Evolutionary conservation across 352 stramenopile species (phyloP), one percentile per base, ranked within the genome.

Genomic region (Pythium monospermum): DNA sequence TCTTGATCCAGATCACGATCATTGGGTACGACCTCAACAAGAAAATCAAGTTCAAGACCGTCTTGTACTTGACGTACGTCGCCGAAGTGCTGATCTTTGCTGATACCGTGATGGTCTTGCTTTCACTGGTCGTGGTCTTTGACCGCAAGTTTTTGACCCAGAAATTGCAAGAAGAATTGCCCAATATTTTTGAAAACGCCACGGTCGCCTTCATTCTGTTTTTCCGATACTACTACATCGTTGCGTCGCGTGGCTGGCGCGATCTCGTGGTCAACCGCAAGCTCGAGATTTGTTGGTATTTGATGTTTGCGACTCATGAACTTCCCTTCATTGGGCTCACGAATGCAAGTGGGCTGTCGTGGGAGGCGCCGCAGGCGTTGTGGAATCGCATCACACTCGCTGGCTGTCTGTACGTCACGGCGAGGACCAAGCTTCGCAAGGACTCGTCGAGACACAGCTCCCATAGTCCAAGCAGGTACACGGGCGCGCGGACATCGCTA

Each of bases 191-290:
- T 12, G 49, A 64, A 23, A 51, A 61, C 36, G 40, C 51, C 19
- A 57, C 53, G 13, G 27, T 79, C 4, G 15, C 46, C 7, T 75
- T 67, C 38, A 58, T 71, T 23, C 53, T 72, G 35, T n/a, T 65
- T n/a, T 74, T 73, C 35, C 66, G 57, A 10, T 80, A 71, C 43
- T 72, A 67, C 40, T 71, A 68, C 39, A 48, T 75, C 15, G 36
- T 36, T 0, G 63, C 73, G 11, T 62, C 59, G 1, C 43, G 57
- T 4, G 63, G 66, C 6, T 61, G 66, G 52, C 57, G 39, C 22
- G 53, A 51, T 30, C 53, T 75, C 3, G 19, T 57, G 11, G 18
- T 33, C 6, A 67, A 46, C 38, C 35, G 53, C 3, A 73, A 74
- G 18, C 4, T 59, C 5, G 64, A 74, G 10, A 18, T 73, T 21